Percentiles rank a stretch among this genome's conserved stretches.
Evolutionary conservation across 2,329 filamentous ascomycete genomes (phyloP).

Genomic region (Cladosporium sp.): DNA sequence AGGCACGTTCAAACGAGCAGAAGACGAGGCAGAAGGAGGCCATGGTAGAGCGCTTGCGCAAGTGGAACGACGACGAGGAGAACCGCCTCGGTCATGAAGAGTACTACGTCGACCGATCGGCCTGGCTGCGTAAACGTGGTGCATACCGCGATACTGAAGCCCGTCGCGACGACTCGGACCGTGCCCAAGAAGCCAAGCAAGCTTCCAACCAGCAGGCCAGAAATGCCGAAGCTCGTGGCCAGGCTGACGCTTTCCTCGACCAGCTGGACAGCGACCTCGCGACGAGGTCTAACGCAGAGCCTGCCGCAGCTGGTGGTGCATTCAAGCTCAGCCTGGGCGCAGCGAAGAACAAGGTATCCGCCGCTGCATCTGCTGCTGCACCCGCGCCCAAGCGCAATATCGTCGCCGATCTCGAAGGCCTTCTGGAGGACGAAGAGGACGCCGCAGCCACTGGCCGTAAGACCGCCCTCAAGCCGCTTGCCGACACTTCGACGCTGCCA

Average conservation of each 20-base stretch:
- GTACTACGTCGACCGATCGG: constrained; percentile 84
- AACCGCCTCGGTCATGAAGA: constrained; percentile 74
- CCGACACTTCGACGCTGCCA: constrained; percentile 55
- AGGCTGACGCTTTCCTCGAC: constrained; percentile 89
- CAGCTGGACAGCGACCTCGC: constrained; percentile 77
- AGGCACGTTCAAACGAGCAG: constrained; percentile 71
- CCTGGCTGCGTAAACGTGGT: constrained; percentile 80
- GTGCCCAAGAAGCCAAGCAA: constrained; percentile 75
- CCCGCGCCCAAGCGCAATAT: constrained; percentile 63
- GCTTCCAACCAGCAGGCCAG: constrained; percentile 62
- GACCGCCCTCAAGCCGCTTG: constrained; percentile 45
- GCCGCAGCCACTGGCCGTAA: constrained; percentile 47
- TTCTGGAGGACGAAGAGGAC: constrained; percentile 94
- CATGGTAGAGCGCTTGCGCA: constrained; percentile 69
- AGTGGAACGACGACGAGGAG: constrained; percentile 93
- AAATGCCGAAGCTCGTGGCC: constrained; percentile 74
- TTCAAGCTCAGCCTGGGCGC: constrained; percentile 92
- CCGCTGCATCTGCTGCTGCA: constrained; percentile 43
- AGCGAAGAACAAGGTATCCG: constrained; percentile 66
- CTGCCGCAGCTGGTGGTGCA: constrained; percentile 45
- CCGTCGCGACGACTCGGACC: constrained; percentile 78
- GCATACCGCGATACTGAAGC: constrained; percentile 72
- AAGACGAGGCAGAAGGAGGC: constrained; percentile 64
- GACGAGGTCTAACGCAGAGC: constrained; percentile 43
- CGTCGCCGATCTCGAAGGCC: constrained; percentile 89